Conservation (phyloP, 225 moss, liverwort and hornwort genomes). For the Sphagnum contortum region DNA sequence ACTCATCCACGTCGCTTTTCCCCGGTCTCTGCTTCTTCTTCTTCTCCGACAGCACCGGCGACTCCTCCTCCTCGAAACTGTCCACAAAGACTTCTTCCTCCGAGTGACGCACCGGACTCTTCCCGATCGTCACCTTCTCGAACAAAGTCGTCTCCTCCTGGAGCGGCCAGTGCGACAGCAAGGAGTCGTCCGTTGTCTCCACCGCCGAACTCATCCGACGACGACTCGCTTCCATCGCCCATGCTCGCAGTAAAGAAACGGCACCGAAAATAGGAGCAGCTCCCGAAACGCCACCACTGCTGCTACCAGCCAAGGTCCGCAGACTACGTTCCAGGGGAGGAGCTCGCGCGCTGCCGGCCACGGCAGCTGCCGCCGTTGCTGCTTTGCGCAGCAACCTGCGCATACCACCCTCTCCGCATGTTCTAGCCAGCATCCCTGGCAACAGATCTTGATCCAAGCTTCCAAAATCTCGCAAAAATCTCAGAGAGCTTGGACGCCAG, state of each 20-base stretch:
- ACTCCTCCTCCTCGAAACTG: conserved; percentile 47
- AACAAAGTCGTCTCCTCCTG: too few relatives aligned
- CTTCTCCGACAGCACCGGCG: conserved; percentile 16
- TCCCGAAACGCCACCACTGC: too few relatives aligned
- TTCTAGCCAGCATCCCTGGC: conserved; percentile 5
- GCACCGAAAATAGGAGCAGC: too few relatives aligned
- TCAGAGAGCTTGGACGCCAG: too few relatives aligned
- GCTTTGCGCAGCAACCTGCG: conserved; percentile 28
- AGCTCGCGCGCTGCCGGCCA: conserved; percentile 10
- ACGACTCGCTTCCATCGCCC: neutral
- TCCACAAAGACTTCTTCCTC: conserved; percentile 46
- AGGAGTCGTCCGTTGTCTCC: conserved; percentile 17
- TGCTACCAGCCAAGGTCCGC: conserved; percentile 4
- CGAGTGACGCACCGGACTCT: conserved; percentile 29
- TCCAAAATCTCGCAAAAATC: too few relatives aligned
- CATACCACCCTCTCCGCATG: conserved; percentile 23
- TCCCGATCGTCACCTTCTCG: conserved; percentile 11
- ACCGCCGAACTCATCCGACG: conserved; percentile 2
- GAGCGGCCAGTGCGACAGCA: conserved; percentile 16
- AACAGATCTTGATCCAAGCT: too few relatives aligned
- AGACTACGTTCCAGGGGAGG: conserved; percentile 19
- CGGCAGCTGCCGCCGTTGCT: conserved; percentile 5
- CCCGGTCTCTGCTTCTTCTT: conserved; percentile 1
- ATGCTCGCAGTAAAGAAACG: too few relatives aligned
- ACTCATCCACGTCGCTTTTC: conserved; percentile 42